Conservation (phyloP, 176 grass and related monocot species). For the Eragrostis nindensis region DNA sequence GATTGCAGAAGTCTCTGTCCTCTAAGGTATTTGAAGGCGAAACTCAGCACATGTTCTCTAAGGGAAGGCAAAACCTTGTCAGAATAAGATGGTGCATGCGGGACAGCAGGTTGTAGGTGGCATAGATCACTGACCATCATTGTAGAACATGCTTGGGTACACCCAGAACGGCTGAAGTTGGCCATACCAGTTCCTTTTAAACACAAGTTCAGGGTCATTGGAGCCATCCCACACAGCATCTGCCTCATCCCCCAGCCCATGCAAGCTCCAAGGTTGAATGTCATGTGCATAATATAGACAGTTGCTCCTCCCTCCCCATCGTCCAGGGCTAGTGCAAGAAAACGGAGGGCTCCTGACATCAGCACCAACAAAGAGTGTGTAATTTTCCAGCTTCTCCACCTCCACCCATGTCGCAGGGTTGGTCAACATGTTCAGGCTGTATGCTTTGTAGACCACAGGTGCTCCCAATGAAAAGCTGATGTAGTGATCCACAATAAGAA, state of each 20-base stretch:
- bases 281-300: constrained; percentile 36
- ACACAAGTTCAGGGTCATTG: background rate
- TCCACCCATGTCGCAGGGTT: constrained; percentile 33
- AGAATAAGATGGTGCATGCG: background rate
- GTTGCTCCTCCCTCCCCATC: constrained; percentile 55
- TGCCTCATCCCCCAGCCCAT: constrained; percentile 11
- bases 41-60: too few species aligned
- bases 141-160: constrained; percentile 56
- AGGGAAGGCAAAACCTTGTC: too few species aligned
- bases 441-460: constrained; percentile 1
- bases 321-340: constrained; percentile 35
- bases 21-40: too few species aligned
- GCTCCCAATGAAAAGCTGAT: background rate
- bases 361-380: constrained; percentile 42
- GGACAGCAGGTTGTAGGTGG: background rate
- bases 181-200: background rate
- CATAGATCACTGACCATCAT: background rate
- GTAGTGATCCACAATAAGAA: constrained; percentile 37
- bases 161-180: constrained; percentile 43
- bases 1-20: too few species aligned
- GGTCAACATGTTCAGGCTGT: constrained; percentile 37
- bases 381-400: constrained; percentile 42
- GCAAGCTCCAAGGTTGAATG: background rate
- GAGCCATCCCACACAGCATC: constrained; percentile 24
- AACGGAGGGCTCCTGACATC: constrained; percentile 11